Evolutionary conservation across 73 alveolate genomes (phyloP), one percentile per base, ranked within the genome.

Genomic region (Paramecium sexaurelia): DNA sequence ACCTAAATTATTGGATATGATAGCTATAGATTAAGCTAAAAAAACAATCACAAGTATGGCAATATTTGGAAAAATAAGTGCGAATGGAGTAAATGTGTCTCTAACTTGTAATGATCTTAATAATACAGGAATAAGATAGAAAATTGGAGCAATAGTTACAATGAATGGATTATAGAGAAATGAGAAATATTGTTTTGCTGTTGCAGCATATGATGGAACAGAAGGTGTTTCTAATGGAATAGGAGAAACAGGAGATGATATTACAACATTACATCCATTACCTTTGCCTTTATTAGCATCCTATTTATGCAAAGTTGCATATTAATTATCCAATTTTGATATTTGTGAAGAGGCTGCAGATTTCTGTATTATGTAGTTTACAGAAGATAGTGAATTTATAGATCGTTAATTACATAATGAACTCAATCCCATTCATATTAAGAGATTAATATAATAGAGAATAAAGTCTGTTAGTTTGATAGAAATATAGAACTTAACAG

Each of bases 101-200:
- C 26, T 61, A 1, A 35, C 75, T 55, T 24, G 85, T 36, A 61
- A 40, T 19, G 88, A 86, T 35, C 75, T 95, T 0, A 94, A 94
- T 73, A 95, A 95, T 83, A 94, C 97, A 5, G 97, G 97, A 13
- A 92, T 95, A 10, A 95, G 97, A 43, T 84, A 86, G 33, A 94
- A 91, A 61, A 55, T 83, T 3, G 98, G 98, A 19, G 92, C 94
- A 17, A 88, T 94, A 9, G 96, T 96, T 7, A 95, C 98, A 9
- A 96, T 97, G 40, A 96, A 94, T 68, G 95, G 96, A 66, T 95
- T 97, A 85, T 90, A 94, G 69, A 96, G 96, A 57, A 97, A 97
- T 94, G 98, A 96, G 86, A 97, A 95, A 85, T 97, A 97, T 93
- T 97, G 97, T 87, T 97, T 96, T 93, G 99, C 99, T 27, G 96